Evolutionary conservation across 2,329 filamentous ascomycete genomes (phyloP).

Genomic region (Fusarium bactridioides): DNA sequence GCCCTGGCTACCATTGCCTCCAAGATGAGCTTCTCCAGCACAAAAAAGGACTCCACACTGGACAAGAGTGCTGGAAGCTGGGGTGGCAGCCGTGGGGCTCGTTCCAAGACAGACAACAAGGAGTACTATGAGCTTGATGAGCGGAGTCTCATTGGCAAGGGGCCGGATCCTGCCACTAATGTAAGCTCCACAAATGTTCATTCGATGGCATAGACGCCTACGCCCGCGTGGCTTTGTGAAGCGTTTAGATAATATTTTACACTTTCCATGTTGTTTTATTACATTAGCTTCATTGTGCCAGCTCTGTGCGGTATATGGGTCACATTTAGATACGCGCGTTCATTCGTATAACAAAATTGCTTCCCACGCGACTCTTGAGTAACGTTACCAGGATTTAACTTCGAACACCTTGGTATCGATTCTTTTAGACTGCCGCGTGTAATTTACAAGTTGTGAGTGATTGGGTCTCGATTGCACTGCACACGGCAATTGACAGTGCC

Average conservation of each 20-base stretch:
- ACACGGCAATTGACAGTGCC: no score
- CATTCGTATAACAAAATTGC: background rate
- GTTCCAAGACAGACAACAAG: slow-evolving; percentile 30
- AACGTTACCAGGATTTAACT: background rate
- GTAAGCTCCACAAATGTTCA: background rate
- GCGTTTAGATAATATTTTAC: background rate
- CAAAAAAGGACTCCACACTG: slow-evolving; percentile 9
- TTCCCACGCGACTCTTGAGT: background rate
- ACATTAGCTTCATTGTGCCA: background rate
- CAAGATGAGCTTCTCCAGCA: slow-evolving; percentile 16
- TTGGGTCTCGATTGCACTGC: no score
- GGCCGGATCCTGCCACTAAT: background rate
- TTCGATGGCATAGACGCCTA: background rate
- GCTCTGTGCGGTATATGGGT: background rate
- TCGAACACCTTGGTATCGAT: background rate
- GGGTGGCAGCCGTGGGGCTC: slow-evolving; percentile 16
- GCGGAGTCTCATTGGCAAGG: slow-evolving; percentile 26
- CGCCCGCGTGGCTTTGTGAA: background rate
- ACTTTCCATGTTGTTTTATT: background rate
- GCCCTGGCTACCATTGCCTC: slow-evolving; percentile 31
- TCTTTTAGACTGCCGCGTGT: background rate
- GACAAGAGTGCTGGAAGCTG: slow-evolving; percentile 26
- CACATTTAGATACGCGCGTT: background rate
- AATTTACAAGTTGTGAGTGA: no score
- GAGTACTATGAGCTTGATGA: slow-evolving; percentile 30